Conservation (phyloP, 768 basidiomycete genomes). For the Tubosaeta sp. region DNA sequence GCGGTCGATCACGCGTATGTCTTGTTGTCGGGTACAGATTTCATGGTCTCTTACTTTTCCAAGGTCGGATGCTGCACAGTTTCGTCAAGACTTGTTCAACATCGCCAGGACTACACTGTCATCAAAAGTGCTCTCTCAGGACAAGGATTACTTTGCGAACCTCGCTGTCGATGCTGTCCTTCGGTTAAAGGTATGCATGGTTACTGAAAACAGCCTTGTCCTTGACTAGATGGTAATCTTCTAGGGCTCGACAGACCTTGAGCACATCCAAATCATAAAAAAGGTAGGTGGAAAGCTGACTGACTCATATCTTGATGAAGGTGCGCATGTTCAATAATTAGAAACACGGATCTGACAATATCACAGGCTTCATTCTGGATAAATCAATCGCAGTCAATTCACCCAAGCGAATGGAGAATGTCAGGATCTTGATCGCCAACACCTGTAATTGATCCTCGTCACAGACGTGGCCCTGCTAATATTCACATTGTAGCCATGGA, state of each 20-base stretch:
- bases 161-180: conserved; percentile 96
- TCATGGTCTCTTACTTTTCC: not conserved
- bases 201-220: not conserved
- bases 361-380: conserved; percentile 90
- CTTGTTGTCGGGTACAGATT: not conserved
- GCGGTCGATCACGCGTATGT: conserved; percentile 83
- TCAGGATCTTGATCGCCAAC: conserved; percentile 94
- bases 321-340: conserved; percentile 33
- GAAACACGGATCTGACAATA: not conserved
- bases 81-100: conserved; percentile 90
- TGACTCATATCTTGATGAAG: conserved; percentile 97
- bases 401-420: conserved; percentile 92
- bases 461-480: not conserved
- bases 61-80: conserved; percentile 66
- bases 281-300: conserved; percentile 99
- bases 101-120: conserved; percentile 95
- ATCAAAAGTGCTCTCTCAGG: conserved; percentile 93
- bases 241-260: conserved; percentile 92
- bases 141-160: conserved; percentile 97
- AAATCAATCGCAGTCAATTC: conserved; percentile 93
- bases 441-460: conserved; percentile 62
- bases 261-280: conserved; percentile 99
- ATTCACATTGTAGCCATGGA: conserved; percentile 75
- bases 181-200: conserved; percentile 65
- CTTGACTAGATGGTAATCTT: conserved; percentile 1